Percentiles rank a stretch among this genome's conserved stretches.
These are phyloP conservation scores for Globisporangium paddicum DNA, from an alignment of 352 stramenopile genomes.

Conservation along the genomic window DNA sequence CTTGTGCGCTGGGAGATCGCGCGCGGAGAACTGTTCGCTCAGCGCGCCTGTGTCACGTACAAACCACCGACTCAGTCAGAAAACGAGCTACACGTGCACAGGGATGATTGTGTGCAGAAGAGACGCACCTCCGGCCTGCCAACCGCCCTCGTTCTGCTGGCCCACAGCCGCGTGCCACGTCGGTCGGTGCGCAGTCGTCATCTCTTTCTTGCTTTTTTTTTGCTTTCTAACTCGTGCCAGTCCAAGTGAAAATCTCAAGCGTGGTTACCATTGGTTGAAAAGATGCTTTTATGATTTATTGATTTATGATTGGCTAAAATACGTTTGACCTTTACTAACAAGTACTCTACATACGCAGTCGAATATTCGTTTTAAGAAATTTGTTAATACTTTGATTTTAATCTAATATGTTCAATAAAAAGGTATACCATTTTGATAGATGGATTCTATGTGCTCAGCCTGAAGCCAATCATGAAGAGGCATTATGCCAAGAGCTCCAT, in stretches of 20 bases:
- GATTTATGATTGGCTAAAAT: neutral
- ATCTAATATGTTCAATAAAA: neutral
- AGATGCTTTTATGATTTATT: neutral
- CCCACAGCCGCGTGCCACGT: conserved; percentile 84
- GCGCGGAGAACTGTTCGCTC: conserved; percentile 76
- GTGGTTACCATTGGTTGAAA: conserved; percentile 1
- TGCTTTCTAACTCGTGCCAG: too few species aligned
- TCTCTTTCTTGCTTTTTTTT: conserved; percentile 13
- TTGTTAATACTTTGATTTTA: neutral
- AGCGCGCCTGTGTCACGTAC: conserved; percentile 73
- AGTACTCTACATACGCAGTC: neutral
- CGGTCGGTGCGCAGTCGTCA: conserved; percentile 85
- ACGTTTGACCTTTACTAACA: neutral
- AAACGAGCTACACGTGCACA: neutral
- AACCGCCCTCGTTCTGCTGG: conserved; percentile 84
- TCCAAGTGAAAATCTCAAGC: neutral
- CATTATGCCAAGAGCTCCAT: neutral
- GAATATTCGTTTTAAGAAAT: neutral
- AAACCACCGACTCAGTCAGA: too few species aligned
- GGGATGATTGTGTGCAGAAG: neutral
- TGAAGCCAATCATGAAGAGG: neutral
- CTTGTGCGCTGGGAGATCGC: conserved; percentile 75
- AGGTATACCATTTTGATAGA: neutral
- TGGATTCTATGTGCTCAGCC: neutral
- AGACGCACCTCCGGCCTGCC: conserved; percentile 66